Evolutionary conservation across 2,329 filamentous ascomycete genomes (phyloP).

Genomic region (Metarhizium brunneum): DNA sequence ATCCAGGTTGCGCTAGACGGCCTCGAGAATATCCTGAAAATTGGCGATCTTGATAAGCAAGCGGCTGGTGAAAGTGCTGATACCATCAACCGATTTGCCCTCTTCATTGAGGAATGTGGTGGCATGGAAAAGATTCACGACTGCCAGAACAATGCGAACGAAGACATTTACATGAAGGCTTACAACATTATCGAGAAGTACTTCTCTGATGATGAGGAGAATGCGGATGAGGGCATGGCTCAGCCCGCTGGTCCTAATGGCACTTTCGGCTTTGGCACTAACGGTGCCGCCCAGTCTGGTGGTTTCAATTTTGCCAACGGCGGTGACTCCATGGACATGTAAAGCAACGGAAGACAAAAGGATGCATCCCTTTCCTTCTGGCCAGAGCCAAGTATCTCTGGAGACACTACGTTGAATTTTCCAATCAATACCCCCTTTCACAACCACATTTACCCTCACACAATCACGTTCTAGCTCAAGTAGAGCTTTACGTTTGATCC

Average conservation of each 20-base stretch:
- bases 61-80: slow-evolving; percentile 64
- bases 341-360: slow-evolving; percentile 17
- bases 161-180: slow-evolving; percentile 99
- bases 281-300: slow-evolving; percentile 53
- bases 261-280: slow-evolving; percentile 71
- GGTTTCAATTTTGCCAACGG: slow-evolving; percentile 90
- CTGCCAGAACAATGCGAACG: slow-evolving; percentile 99
- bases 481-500: slow-evolving; percentile 13
- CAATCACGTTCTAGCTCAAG: slow-evolving; percentile 12
- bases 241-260: slow-evolving; percentile 60
- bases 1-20: slow-evolving; percentile 97
- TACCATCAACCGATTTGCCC: slow-evolving; percentile 88
- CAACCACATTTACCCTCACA: slow-evolving; percentile 10
- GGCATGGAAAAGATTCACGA: slow-evolving; percentile 99
- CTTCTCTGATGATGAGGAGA: slow-evolving; percentile 97
- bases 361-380: background rate
- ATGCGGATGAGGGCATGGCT: slow-evolving; percentile 71
- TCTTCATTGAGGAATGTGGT: slow-evolving; percentile 97
- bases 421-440: slow-evolving; percentile 5
- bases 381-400: background rate
- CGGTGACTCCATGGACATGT: slow-evolving; percentile 58
- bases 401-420: background rate
- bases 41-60: slow-evolving; percentile 97
- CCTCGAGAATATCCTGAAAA: slow-evolving; percentile 98
- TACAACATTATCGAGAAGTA: slow-evolving; percentile 99